Base-by-base conservation (phyloP, 1,284 basidiomycete genomes). In the Trametes sp. region DNA sequence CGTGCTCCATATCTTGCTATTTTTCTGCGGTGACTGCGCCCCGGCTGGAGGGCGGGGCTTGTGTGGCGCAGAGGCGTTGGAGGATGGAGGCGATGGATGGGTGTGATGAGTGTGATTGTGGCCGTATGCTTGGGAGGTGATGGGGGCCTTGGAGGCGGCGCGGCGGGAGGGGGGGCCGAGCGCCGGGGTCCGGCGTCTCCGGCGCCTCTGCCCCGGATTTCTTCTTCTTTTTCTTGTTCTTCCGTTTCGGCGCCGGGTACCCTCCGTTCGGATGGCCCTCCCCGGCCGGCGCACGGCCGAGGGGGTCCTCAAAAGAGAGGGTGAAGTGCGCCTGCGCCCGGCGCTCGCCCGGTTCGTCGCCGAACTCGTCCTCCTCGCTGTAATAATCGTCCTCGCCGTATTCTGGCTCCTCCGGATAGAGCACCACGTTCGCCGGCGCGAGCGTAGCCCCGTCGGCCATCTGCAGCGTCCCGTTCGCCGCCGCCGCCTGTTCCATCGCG, bases 1-100 rank as follows among this genome's bases (percentile, higher is more conserved):
- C 64, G 94, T 96, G 73, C 90, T 94, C 91, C 95, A 95, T 72
- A 95, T 92, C 85, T 93, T 90, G 71, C 76, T 85, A 67, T 84
- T 80, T 65, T 82, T 57, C 71, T 78, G 69, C 42, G 59, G 61
- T 41, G 57, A 68, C 45, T 58, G 69, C 42, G 72, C 70, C 69
- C 73, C 75, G 54, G 81, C 80, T 62, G 81, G 81, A 33, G 76
- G 81, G 70, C 80, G 73, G 68, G 81, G 78, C 76, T 82, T 83
- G 69, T 80, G 79, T 26, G 80, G 77, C 35, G 74, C 79, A 55
- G 84, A 85, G 61, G 86, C 81, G 70, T 86, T 88, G 19, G 88
- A 88, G 57, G 87, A 86, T 65, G 88, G 85, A 29, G 88, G 86
- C 75, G 87, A 89, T 81, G 87, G 85, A 74, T 90, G 86, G n/a